Base-by-base conservation (phyloP, 805 yeast species). In the Danielozyma ontarioensis region DNA sequence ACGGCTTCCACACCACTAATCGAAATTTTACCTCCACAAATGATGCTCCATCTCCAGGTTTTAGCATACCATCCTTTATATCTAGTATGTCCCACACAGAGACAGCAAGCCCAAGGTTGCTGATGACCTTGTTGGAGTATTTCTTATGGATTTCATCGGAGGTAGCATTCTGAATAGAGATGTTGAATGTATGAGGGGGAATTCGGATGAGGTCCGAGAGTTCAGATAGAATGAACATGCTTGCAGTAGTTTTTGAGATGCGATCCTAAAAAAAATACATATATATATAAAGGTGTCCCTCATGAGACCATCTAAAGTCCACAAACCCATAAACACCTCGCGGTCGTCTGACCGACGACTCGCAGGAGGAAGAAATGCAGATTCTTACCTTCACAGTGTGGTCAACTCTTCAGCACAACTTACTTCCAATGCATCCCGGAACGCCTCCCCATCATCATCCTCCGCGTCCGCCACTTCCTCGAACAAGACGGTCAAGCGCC, bases 41-140 rank as follows among this genome's bases (percentile, higher is more conserved):
- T 4, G 87, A 72, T 2, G 89, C 87, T 6, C 98, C 97, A 59
- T 93, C 97, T 6, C 98, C 97, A 1, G 96, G 96, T 48, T 79
- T 83, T 39, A 93, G 67, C 42, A 85, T 69, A 4, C 97, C 98
- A 46, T 93, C 97, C 31, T 84, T 85, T 17, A 83, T 78, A n/a
- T 72, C 72, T 28, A 80, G 59, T 3, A 93, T 55, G 53, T 93
- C 98, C 80, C 90, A 90, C 13, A 90, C 71, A 2, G 93, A 71
- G 13, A 93, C 62, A 28, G 87, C 89, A 3, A 93, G 70, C 2
- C 99, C 99, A 13, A 88, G 65, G 50, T 83, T 83, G 32, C 81
- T 82, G 27, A 93, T 74, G 36, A 93, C 80, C 49, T 83, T 84
- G 59, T 93, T 90, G 31, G 96, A 76, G 52, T 81, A 89, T 57